Evolutionary conservation across 495 filamentous ascomycete genomes (phyloP).

Genomic region (Cercophora samala): DNA sequence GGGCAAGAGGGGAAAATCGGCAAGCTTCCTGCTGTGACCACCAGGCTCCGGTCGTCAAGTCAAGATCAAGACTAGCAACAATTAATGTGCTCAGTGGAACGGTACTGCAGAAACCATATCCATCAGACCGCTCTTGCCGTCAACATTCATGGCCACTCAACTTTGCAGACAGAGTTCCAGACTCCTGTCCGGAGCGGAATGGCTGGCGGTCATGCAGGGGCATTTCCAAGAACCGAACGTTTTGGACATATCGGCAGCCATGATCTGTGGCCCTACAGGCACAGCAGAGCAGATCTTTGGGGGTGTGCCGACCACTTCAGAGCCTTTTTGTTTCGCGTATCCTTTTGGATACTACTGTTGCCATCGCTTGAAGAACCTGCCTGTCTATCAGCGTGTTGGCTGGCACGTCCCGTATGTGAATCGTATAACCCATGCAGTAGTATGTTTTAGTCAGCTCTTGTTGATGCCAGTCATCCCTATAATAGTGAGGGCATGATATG

Average conservation of each 20-base stretch:
- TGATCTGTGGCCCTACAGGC: constrained; percentile 11
- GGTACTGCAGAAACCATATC: constrained; percentile 15
- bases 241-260: constrained; percentile 15
- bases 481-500: background rate
- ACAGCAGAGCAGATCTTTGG: constrained; percentile 18
- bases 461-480: background rate
- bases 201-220: constrained; percentile 13
- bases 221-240: constrained; percentile 18
- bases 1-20: constrained; percentile 23
- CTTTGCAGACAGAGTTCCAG: constrained; percentile 5
- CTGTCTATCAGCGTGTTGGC: background rate
- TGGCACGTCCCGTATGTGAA: background rate
- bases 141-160: constrained; percentile 13
- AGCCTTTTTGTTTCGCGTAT: constrained; percentile 19
- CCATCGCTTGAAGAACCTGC: constrained; percentile 21
- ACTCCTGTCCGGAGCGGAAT: constrained; percentile 7
- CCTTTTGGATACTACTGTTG: constrained; percentile 25
- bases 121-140: background rate
- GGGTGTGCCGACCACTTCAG: background rate
- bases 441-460: background rate
- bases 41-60: background rate
- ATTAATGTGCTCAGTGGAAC: background rate
- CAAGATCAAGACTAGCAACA: background rate
- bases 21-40: constrained; percentile 22
- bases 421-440: constrained; percentile 3